Evolutionary conservation across 116 monocot species (phyloP).

Genomic region (Cymodocea nodosa): DNA sequence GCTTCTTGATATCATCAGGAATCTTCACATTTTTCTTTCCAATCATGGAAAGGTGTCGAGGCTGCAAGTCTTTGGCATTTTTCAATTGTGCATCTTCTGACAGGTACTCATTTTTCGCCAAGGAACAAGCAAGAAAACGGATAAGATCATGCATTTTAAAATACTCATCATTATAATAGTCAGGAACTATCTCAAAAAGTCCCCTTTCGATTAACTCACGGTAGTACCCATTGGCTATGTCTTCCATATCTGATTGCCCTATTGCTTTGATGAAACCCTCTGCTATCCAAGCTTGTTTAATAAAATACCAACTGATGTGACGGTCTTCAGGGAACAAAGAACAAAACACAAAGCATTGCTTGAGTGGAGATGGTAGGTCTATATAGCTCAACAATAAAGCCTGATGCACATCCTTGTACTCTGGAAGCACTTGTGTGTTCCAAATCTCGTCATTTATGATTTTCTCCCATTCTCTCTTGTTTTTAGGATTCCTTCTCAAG

Average conservation of each 20-base stretch:
- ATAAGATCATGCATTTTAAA: constrained; percentile 11
- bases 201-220: constrained; percentile 5
- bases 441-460: neutral
- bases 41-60: neutral
- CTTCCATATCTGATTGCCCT: neutral
- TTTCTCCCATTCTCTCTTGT: constrained; percentile 1
- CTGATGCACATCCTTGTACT: neutral
- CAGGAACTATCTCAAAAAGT: neutral
- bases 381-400: constrained; percentile 11
- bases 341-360: constrained; percentile 40
- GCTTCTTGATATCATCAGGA: neutral
- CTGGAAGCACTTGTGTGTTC: neutral
- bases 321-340: constrained; percentile 14
- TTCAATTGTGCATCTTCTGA: neutral
- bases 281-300: constrained; percentile 8
- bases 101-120: neutral
- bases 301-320: neutral
- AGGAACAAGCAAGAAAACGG: constrained; percentile 1
- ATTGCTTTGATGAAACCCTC: constrained; percentile 5
- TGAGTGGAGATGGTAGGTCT: constrained; percentile 17
- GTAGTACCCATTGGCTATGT: constrained; percentile 8
- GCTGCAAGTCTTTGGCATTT: neutral
- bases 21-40: neutral
- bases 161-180: neutral
- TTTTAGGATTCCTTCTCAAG: neutral